Evolutionary conservation across 257 asterid genomes (phyloP).

Genomic region (Henckelia pumila): DNA sequence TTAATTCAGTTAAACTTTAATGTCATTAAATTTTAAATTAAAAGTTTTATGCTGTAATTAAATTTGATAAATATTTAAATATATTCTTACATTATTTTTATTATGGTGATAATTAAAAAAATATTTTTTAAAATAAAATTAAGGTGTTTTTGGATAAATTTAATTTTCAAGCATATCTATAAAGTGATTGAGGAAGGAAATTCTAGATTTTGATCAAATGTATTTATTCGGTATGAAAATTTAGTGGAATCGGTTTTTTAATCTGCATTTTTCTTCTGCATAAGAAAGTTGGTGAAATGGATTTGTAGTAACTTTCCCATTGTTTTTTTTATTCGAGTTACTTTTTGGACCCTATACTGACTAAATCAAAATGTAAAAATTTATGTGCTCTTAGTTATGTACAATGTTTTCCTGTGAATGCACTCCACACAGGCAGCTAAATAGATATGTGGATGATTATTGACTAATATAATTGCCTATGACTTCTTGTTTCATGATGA

Average conservation of each 20-base stretch:
- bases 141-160: no score
- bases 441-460: not conserved
- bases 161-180: not conserved
- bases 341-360: not conserved
- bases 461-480: conserved; percentile 5
- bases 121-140: no score
- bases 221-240: not conserved
- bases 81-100: no score
- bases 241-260: not conserved
- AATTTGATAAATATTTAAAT: no score
- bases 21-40: no score
- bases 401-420: conserved; percentile 20
- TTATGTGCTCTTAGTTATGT: conserved; percentile 15
- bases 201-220: not conserved
- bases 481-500: conserved; percentile 12
- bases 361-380: conserved; percentile 10
- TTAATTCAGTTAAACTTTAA: not conserved
- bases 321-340: no score
- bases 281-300: not conserved
- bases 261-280: not conserved
- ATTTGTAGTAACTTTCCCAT: no score
- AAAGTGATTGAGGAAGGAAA: not conserved
- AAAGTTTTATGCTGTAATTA: not conserved
- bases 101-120: no score
- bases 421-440: conserved; percentile 1